Base-by-base conservation (phyloP, 1,284 basidiomycete species). In the Leccinum ambiguum region DNA sequence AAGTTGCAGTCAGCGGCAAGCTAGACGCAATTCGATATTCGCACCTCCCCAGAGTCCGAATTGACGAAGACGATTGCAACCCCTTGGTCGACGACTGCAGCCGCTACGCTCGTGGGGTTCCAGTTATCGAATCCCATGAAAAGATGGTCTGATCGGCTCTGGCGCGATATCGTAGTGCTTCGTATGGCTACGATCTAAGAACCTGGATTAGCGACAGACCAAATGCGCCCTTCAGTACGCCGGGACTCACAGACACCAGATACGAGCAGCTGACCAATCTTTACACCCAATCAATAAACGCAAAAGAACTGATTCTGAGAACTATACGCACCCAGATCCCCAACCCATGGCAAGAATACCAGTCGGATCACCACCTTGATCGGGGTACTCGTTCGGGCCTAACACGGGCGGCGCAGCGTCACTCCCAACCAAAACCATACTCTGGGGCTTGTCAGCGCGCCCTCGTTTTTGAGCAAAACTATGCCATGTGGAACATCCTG, bases 391-490 rank as follows among this genome's bases (percentile, higher is more conserved):
- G 71, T 89, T 90, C 0, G 89, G 84, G 0, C 89, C 88, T 18
- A 78, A 74, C 6, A 71, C 68, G 7, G 83, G 80, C 0, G 88
- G 85, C 7, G 81, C 84, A 6, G 88, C 85, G 67, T 88, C 88
- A 30, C 86, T 79, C 16, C 78, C 79, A 33, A 79, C 67, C 63
- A 81, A 53, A 2, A 71, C 73, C 2, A 79, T 63, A 21, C 74
- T 80, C 65, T 69, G 70, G 10, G 79, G 79, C 50, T 76, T 78
- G 9, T 72, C 0, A 92, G 76, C 0, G 76, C 80, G 5, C 82
- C 79, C 9, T 76, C 71, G 74, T 95, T 95, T 81, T 95, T 94
- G 23, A 94, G 82, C 30, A 96, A 77, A 6, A 94, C 90, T 2
- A 87, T 86, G 0, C 89, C 90, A 0, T 21, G 2, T 53, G 6